Evolutionary conservation across 495 filamentous ascomycete species (phyloP), one percentile per base, ranked within the genome.

Genomic region (Daldinia bambusicola): DNA sequence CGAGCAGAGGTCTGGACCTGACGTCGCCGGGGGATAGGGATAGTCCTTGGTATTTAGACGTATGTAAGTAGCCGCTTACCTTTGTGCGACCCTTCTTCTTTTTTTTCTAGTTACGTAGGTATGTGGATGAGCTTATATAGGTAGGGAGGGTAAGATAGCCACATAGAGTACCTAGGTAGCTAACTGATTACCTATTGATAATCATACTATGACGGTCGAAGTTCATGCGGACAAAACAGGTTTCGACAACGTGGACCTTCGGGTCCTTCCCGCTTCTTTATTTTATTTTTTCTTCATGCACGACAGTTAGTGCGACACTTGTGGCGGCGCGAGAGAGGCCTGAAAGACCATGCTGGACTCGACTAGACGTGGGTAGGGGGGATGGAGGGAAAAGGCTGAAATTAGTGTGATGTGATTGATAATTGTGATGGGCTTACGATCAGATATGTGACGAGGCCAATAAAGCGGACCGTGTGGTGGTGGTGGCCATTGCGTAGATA

Each of bases 191-290:
- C n/a, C n/a, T n/a, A n/a, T 32, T 26, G 26, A 14, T 32, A 16
- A 16, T 48, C 18, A 22, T 48, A 22, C 8, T 53, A 53, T 2
- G 6, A 51, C 40, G 8, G 12, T 1, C n/a, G 16, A 22, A 22
- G 43, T 18, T 48, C 43, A 48, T 18, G 18, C 16, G 43, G 20
- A 48, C 43, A 48, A 22, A 20, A 18, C 43, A 20, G 18, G 18
- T 48, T 48, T 53, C 6, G 26, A 53, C 2, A 53, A 53, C 50
- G 50, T 53, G 50, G 43, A 26, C 26, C 34, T 40, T 61, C 69
- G 69, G 69, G 38, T 72, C 69, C 69, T 72, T 72, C 69, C 69
- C 69, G 69, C 26, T 26, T 26, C 26, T 26, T 26, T 26, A 26
- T 26, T 26, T 26, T 26, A 26, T 26, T 53, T 7, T 13, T 61